Conservation (phyloP, 2,329 filamentous ascomycete genomes). For the Drechslerella dactyloides region DNA sequence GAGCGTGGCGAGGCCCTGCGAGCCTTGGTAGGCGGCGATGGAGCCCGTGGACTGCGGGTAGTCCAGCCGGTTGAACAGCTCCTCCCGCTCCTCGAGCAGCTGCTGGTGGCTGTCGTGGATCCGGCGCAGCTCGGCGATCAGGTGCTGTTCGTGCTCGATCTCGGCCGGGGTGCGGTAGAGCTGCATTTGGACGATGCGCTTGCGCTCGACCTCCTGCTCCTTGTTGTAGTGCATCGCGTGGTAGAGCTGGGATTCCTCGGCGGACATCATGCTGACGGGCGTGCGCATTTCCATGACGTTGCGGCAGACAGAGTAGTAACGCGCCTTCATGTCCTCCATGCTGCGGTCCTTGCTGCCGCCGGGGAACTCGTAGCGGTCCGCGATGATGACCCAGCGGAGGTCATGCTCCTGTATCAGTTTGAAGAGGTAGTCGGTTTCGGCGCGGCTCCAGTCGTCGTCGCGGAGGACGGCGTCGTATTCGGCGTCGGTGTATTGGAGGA, state of each 20-base stretch:
- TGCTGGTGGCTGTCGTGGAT: conserved; percentile 85
- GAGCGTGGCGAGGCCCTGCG: conserved; percentile 76
- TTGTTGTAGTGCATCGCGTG: conserved; percentile 90
- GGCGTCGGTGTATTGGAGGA: conserved; percentile 83
- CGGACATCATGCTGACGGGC: conserved; percentile 84
- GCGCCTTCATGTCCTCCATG: conserved; percentile 87
- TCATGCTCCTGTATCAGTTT: conserved; percentile 77
- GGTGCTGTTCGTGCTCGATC: conserved; percentile 85
- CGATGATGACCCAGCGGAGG: conserved; percentile 87
- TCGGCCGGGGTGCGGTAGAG: conserved; percentile 83
- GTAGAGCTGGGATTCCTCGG: conserved; percentile 79
- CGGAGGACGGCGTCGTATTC: conserved; percentile 80
- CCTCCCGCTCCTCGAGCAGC: conserved; percentile 84
- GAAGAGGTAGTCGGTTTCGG: conserved; percentile 93
- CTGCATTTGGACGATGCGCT: conserved; percentile 80
- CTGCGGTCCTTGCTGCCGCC: conserved; percentile 65
- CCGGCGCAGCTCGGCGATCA: conserved; percentile 87
- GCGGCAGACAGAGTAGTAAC: conserved; percentile 86
- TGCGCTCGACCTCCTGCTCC: conserved; percentile 76
- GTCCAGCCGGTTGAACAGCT: conserved; percentile 85
- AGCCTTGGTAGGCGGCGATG: conserved; percentile 79
- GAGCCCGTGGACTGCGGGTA: conserved; percentile 74
- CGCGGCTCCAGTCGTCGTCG: conserved; percentile 80
- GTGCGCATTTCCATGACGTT: conserved; percentile 81
- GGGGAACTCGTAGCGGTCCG: conserved; percentile 85